phyloP scores from a whole-genome alignment of 176 grass and related monocot genomes.

The Zea mays region Zm-B73-REFERENCE-NAM-5.0 NC_050096.1:90424501-90425000 shows the following conservation, averaged over 20 bases:
- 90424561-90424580: constrained; percentile 30
- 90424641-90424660: constrained; percentile 87
- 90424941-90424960: constrained; percentile 7
- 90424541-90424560: constrained; percentile 44
- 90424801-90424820: constrained; percentile 86
- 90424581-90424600: constrained; percentile 71
- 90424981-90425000: neutral
- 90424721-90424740: too few species aligned
- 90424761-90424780: constrained; percentile 53
- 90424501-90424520: constrained; percentile 84
- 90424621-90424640: constrained; percentile 83
- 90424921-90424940: too few species aligned
- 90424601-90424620: constrained; percentile 66
- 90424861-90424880: constrained; percentile 73
- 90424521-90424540: constrained; percentile 50
- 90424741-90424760: neutral
- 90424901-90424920: neutral
- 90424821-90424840: constrained; percentile 82
- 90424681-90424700: constrained; percentile 54
- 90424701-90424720: constrained; percentile 14
- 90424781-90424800: constrained; percentile 91
- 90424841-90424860: constrained; percentile 77
- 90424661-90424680: constrained; percentile 72
- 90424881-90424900: constrained; percentile 74
- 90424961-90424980: neutral